Percentiles rank a stretch among this genome's conserved stretches.
Evolutionary conservation across 176 grass and related monocot species (phyloP).

Genomic region (Cenchrus americanus): DNA sequence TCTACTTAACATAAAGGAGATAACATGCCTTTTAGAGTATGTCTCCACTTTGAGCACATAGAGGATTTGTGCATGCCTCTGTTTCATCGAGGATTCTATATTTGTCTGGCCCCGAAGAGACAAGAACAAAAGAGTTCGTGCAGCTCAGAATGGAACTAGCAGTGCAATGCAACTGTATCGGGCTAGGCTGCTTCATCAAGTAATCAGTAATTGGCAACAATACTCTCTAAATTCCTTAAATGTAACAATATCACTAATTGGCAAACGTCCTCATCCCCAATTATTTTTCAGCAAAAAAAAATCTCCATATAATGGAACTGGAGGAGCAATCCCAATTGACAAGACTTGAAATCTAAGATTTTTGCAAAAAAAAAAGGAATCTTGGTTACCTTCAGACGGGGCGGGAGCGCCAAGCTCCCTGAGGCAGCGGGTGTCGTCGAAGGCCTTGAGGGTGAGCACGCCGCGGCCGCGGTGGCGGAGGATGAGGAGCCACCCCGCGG

Average conservation of each 20-base stretch:
- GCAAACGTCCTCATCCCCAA: neutral
- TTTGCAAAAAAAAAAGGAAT: neutral
- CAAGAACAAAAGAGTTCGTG: neutral
- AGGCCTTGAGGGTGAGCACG: neutral
- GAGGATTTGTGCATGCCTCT: no score
- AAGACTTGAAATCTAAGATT: neutral
- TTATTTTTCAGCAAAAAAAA: neutral
- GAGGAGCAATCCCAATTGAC: neutral
- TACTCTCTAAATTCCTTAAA: neutral
- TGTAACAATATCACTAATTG: neutral
- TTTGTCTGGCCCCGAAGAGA: neutral
- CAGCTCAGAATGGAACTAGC: neutral
- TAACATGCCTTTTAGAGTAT: neutral
- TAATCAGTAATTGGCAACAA: neutral
- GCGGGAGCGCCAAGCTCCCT: neutral
- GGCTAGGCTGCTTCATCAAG: neutral
- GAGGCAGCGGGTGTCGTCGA: neutral
- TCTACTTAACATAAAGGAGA: neutral
- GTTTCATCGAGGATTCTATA: neutral
- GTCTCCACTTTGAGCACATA: neutral
- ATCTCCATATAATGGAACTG: no score
- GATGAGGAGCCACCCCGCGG: neutral
- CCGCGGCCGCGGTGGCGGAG: neutral
- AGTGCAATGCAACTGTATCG: neutral
- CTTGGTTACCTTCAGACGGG: neutral